phyloP scores from a whole-genome alignment of 192 early-diverging fungal genomes.

The Backusella sp. region DNA sequence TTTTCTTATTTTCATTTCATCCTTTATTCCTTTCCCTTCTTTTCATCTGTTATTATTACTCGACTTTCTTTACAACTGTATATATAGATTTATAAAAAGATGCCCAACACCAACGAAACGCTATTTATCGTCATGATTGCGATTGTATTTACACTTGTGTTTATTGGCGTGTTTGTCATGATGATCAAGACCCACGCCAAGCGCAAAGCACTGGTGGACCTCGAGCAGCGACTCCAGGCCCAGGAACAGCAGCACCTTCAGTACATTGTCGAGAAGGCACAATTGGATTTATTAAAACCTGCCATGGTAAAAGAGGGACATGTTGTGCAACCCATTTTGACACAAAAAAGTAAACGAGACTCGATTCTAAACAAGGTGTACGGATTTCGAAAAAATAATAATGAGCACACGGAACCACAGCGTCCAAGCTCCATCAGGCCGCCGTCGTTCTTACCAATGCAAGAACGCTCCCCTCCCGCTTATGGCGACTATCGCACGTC shows the following conservation, averaged over 20 bases:
- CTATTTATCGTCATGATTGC: conserved; percentile 11
- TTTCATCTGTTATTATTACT: background rate
- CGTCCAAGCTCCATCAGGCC: conserved; percentile 12
- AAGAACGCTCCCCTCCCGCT: conserved; percentile 2
- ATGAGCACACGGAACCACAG: background rate
- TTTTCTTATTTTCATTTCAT: background rate
- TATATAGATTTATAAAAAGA: background rate
- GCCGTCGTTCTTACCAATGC: conserved; percentile 17
- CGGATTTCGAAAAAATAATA: conserved; percentile 6
- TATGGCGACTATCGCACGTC: conserved; percentile 15
- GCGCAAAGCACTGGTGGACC: background rate
- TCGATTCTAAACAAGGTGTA: conserved; percentile 10
- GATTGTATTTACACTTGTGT: background rate
- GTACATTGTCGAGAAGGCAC: background rate
- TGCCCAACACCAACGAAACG: conserved; percentile 9
- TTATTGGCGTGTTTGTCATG: background rate
- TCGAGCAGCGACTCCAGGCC: background rate
- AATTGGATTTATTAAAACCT: background rate
- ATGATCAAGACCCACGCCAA: background rate
- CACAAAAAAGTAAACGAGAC: background rate
- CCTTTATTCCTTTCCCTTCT: background rate
- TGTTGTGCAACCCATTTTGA: conserved; percentile 1
- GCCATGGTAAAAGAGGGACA: conserved; percentile 9
- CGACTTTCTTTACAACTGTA: background rate
- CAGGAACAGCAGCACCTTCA: background rate